Percentiles rank a stretch among this genome's conserved stretches.
These are phyloP conservation scores for Ceratorhiza oryzae-sativae DNA, from an alignment of 1,284 basidiomycete genomes.

Conservation along the genomic window DNA sequence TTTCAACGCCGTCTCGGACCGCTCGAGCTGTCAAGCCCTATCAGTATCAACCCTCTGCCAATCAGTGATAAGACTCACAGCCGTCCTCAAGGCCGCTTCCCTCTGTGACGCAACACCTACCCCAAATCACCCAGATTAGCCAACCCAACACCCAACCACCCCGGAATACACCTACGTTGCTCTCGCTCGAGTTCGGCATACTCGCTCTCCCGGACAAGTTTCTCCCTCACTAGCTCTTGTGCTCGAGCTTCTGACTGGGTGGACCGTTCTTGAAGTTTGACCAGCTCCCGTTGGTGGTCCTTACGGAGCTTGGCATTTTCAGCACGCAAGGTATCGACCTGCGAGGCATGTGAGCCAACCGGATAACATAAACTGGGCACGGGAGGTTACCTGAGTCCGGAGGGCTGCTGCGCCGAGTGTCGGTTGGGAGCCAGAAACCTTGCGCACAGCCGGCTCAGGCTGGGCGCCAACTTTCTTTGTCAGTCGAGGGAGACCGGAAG, in stretches of 20 bases:
- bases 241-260: slow-evolving; percentile 28
- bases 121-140: neutral
- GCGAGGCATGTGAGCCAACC: neutral
- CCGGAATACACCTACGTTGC: slow-evolving; percentile 30
- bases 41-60: slow-evolving; percentile 9
- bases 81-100: slow-evolving; percentile 33
- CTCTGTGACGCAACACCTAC: slow-evolving; percentile 34
- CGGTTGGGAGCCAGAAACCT: slow-evolving; percentile 32
- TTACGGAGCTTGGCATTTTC: slow-evolving; percentile 40
- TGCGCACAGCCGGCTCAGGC: slow-evolving; percentile 6
- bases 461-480: slow-evolving; percentile 11
- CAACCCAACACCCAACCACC: slow-evolving; percentile 2
- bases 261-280: slow-evolving; percentile 25
- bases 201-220: slow-evolving; percentile 35
- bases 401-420: slow-evolving; percentile 32
- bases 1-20: slow-evolving; percentile 42
- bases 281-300: slow-evolving; percentile 23
- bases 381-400: slow-evolving; percentile 5
- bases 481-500: slow-evolving; percentile 22
- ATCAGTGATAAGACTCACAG: slow-evolving; percentile 13
- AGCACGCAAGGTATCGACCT: slow-evolving; percentile 40
- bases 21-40: slow-evolving; percentile 42
- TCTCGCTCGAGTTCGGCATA: slow-evolving; percentile 31
- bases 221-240: slow-evolving; percentile 40
- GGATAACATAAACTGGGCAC: neutral